These are phyloP conservation scores for Hymenoscyphus occultus DNA, from an alignment of 2,329 filamentous ascomycete genomes.

Conservation along the genomic window DNA sequence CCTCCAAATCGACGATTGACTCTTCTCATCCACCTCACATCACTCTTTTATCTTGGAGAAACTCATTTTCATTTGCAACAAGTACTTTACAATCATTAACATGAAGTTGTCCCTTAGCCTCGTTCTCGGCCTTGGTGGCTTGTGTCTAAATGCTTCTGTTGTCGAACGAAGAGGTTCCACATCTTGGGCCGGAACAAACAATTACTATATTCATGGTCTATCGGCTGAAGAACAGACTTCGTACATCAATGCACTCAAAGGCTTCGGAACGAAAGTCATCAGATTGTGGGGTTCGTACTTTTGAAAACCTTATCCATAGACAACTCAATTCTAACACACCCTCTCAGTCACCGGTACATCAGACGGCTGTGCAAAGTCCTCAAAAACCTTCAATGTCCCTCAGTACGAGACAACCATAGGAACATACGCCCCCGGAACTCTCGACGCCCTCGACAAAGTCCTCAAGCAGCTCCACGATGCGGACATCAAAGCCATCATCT, in stretches of 20 bases:
- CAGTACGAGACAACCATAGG: slow-evolving; percentile 11
- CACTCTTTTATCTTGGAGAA: neutral
- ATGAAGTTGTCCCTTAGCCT: slow-evolving; percentile 4
- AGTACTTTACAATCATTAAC: neutral
- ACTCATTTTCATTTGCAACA: neutral
- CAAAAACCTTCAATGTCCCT: neutral
- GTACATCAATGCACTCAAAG: slow-evolving; percentile 8
- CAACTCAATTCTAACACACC: neutral
- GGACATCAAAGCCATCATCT: slow-evolving; percentile 16
- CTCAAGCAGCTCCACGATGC: slow-evolving; percentile 5
- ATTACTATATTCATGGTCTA: slow-evolving; percentile 12
- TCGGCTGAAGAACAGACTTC: slow-evolving; percentile 4
- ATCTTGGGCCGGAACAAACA: slow-evolving; percentile 12
- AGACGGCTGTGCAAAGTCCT: slow-evolving; percentile 5
- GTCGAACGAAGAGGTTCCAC: slow-evolving; percentile 11
- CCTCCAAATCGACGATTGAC: neutral
- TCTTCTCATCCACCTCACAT: neutral
- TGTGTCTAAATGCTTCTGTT: slow-evolving; percentile 1
- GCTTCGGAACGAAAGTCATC: slow-evolving; percentile 8
- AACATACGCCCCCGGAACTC: neutral
- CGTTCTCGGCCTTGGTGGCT: slow-evolving; percentile 7
- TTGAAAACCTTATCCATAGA: neutral
- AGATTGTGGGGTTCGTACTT: slow-evolving; percentile 7
- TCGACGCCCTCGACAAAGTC: slow-evolving; percentile 13
- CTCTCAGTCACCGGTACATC: slow-evolving; percentile 5